phyloP scores from a whole-genome alignment of 495 filamentous ascomycete species.

The Thozetella sp. region DNA sequence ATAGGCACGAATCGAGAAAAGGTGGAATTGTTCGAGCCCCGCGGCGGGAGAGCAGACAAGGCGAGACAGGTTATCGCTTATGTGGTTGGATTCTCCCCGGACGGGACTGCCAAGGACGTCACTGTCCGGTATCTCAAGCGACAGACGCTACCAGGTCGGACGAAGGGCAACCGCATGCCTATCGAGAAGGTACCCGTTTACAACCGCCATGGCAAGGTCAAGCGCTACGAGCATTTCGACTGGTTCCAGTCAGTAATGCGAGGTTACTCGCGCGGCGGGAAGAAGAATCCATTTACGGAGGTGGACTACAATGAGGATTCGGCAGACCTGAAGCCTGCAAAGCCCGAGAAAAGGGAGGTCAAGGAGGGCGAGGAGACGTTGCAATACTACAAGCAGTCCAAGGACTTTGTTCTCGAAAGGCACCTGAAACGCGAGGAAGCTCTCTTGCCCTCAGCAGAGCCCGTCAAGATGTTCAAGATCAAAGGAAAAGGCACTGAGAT shows the following conservation, averaged over 20 bases:
- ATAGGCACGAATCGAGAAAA: slow-evolving; percentile 70
- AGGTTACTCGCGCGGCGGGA: slow-evolving; percentile 64
- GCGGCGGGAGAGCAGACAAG: slow-evolving; percentile 77
- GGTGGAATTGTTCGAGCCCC: slow-evolving; percentile 77
- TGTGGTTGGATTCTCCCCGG: slow-evolving; percentile 80
- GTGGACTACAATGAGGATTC: slow-evolving; percentile 79
- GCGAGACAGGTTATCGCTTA: slow-evolving; percentile 92
- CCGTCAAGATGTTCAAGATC: slow-evolving; percentile 73
- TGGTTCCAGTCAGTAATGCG: slow-evolving; percentile 85
- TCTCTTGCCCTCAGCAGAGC: slow-evolving; percentile 64
- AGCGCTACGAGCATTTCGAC: slow-evolving; percentile 70
- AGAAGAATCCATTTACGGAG: slow-evolving; percentile 56
- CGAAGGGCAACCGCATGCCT: slow-evolving; percentile 81
- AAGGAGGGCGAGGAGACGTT: slow-evolving; percentile 79
- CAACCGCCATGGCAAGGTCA: slow-evolving; percentile 70
- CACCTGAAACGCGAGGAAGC: slow-evolving; percentile 95
- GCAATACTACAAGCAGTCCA: slow-evolving; percentile 82
- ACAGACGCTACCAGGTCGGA: slow-evolving; percentile 83
- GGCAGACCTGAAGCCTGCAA: slow-evolving; percentile 70
- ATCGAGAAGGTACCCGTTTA: slow-evolving; percentile 79
- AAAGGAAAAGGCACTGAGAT: slow-evolving; percentile 64
- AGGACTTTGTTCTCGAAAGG: slow-evolving; percentile 82
- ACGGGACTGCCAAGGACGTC: slow-evolving; percentile 93
- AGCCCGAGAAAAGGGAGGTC: slow-evolving; percentile 70
- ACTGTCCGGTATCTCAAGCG: slow-evolving; percentile 89